Evolutionary conservation across 768 basidiomycete species (phyloP), one percentile per base, ranked within the genome.

Genomic region (Amanita rubescens): DNA sequence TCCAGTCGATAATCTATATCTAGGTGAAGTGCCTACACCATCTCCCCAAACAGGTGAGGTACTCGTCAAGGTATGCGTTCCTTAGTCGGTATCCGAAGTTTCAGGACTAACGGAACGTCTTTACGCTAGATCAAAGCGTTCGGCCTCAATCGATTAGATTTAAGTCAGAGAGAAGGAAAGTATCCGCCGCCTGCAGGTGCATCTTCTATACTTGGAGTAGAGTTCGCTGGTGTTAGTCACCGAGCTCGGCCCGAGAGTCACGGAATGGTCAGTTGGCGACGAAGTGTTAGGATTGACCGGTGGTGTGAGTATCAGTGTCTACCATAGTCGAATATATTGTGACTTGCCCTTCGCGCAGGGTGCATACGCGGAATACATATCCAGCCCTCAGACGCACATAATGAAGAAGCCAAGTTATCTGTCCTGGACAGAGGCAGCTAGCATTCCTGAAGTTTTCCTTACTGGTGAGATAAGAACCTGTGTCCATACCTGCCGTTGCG

Each of bases 121-220:
- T 14, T 51, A 42, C 50, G 27, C 14, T 57, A 90, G 87, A 75
- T 89, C 62, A 81, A 80, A 65, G 85, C 85, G 1, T 94, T 94
- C 65, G 90, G 90, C n/a, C 68, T 94, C 55, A 94, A 94, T 68
- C 78, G 93, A 27, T 85, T 90, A 90, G 92, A 94, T 62, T 75
- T 91, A 51, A 49, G 58, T 5, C 92, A 90, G 65, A 79, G 86
- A 5, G 74, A 82, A 62, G 87, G 85, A 0, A 60, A 65, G n/a
- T 93, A 93, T 64, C 85, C 88, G 15, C 69, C 77, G n/a, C 91
- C 92, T 27, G 75, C 83, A n/a, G 86, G 84, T 38, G 78, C 81
- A 17, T 84, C 85, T 33, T 68, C 75, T 6, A 84, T 94, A 63
- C 75, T 94, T 8, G 92, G 94, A 3, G 87, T 93, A 41, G 94